These are phyloP conservation scores for Phytophthora podocarpi DNA, from an alignment of 352 stramenopile species.

Conservation along the genomic window DNA sequence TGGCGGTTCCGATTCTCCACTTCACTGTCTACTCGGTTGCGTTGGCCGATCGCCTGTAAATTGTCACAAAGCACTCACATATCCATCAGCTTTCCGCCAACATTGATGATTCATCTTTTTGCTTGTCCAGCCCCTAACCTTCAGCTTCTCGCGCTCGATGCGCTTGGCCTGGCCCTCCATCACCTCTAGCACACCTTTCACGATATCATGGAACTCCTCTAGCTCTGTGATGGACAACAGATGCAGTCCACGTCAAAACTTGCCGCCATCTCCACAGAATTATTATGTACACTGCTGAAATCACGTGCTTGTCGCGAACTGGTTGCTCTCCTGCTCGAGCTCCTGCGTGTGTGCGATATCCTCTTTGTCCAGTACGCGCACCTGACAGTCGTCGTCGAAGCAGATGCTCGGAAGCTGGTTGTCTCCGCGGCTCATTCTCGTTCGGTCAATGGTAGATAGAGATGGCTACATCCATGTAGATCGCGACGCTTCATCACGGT, in stretches of 20 bases:
- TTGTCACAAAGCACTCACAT: not conserved
- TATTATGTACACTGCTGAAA: too few species aligned
- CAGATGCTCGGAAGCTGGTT: constrained; percentile 75
- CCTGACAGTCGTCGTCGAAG: constrained; percentile 83
- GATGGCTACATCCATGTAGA: constrained; percentile 17
- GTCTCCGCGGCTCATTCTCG: constrained; percentile 68
- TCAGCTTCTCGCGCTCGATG: constrained; percentile 85
- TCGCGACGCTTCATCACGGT: constrained; percentile 29
- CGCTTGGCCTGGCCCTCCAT: constrained; percentile 79
- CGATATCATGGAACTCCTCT: constrained; percentile 83
- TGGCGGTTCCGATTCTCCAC: constrained; percentile 85
- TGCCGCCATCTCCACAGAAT: too few species aligned
- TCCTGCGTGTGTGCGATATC: constrained; percentile 77
- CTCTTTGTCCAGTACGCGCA: constrained; percentile 83
- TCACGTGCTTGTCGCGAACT: constrained; percentile 72
- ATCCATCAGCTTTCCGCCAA: not conserved
- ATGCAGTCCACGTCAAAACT: too few species aligned
- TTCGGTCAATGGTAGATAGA: not conserved
- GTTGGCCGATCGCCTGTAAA: constrained; percentile 74
- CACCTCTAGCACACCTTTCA: constrained; percentile 80
- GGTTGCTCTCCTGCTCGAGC: constrained; percentile 84
- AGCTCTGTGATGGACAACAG: constrained; percentile 49
- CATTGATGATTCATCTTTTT: not conserved
- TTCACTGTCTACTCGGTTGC: constrained; percentile 81
- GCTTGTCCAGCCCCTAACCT: too few species aligned